Evolutionary conservation across 495 filamentous ascomycete genomes (phyloP).

Genomic region (Podospora fimiseda): DNA sequence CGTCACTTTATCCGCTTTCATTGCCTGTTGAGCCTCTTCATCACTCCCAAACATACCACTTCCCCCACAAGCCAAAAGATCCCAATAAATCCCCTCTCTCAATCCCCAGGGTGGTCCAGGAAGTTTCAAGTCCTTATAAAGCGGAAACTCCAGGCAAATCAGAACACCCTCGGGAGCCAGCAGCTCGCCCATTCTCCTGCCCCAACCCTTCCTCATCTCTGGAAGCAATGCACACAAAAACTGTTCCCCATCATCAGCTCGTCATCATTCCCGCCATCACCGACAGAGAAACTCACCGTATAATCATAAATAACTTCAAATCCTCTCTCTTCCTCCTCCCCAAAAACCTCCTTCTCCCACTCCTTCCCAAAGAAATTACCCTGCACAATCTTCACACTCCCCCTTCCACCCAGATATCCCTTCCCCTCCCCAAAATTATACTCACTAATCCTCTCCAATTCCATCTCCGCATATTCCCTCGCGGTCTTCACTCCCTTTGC

Average conservation of each 20-base stretch:
- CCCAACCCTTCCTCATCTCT: slow-evolving; percentile 59
- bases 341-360: slow-evolving; percentile 45
- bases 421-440: slow-evolving; percentile 34
- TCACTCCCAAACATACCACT: slow-evolving; percentile 53
- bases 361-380: slow-evolving; percentile 67
- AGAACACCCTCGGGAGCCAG: slow-evolving; percentile 54
- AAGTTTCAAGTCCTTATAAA: slow-evolving; percentile 55
- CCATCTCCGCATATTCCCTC: slow-evolving; percentile 24
- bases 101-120: slow-evolving; percentile 63
- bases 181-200: slow-evolving; percentile 55
- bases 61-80: slow-evolving; percentile 57
- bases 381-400: slow-evolving; percentile 49
- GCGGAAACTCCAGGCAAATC: slow-evolving; percentile 72
- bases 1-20: slow-evolving; percentile 21
- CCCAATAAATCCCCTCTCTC: slow-evolving; percentile 52
- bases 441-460: slow-evolving; percentile 16
- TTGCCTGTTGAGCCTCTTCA: neutral
- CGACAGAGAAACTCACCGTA: slow-evolving; percentile 46
- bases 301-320: slow-evolving; percentile 80
- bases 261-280: neutral
- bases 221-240: slow-evolving; percentile 71
- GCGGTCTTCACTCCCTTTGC: slow-evolving; percentile 49
- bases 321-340: slow-evolving; percentile 28
- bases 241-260: slow-evolving; percentile 28
- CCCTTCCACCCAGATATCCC: slow-evolving; percentile 15